phyloP scores from a whole-genome alignment of 768 basidiomycete genomes.

The Tremella mesenterica region DNA sequence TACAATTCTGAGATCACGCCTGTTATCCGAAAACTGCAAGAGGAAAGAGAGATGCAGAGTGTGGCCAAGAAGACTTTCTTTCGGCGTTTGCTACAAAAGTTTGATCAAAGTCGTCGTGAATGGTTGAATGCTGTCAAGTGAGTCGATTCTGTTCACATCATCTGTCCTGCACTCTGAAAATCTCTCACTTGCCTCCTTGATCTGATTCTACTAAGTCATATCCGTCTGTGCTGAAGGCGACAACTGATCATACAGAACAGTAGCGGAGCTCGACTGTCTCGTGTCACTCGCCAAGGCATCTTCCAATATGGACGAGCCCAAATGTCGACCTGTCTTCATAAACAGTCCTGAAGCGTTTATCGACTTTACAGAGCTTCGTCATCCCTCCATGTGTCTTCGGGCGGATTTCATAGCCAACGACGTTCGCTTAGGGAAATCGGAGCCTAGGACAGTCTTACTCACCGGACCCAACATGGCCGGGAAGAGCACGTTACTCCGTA shows the following conservation, averaged over 20 bases:
- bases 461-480: constrained; percentile 67
- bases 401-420: constrained; percentile 86
- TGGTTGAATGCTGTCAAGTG: constrained; percentile 42
- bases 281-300: constrained; percentile 86
- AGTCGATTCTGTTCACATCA: constrained; percentile 1
- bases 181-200: too few relatives aligned
- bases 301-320: constrained; percentile 78
- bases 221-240: too few relatives aligned
- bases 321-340: constrained; percentile 82
- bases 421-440: constrained; percentile 64
- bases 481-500: constrained; percentile 72
- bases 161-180: too few relatives aligned
- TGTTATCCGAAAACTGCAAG: constrained; percentile 74
- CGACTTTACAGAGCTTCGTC: constrained; percentile 81
- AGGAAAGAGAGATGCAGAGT: constrained; percentile 80
- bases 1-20: constrained; percentile 62
- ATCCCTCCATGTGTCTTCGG: constrained; percentile 71
- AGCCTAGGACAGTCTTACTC: constrained; percentile 63
- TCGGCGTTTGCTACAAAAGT: constrained; percentile 35
- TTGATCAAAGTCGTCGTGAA: constrained; percentile 38
- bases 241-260: constrained; percentile 54
- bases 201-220: too few relatives aligned
- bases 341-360: constrained; percentile 63
- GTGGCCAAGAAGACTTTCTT: constrained; percentile 76
- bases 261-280: constrained; percentile 94